Percentiles rank a stretch among this genome's conserved stretches.
Conservation (phyloP, 345 rosid genomes). For the Punica granatum region DNA sequence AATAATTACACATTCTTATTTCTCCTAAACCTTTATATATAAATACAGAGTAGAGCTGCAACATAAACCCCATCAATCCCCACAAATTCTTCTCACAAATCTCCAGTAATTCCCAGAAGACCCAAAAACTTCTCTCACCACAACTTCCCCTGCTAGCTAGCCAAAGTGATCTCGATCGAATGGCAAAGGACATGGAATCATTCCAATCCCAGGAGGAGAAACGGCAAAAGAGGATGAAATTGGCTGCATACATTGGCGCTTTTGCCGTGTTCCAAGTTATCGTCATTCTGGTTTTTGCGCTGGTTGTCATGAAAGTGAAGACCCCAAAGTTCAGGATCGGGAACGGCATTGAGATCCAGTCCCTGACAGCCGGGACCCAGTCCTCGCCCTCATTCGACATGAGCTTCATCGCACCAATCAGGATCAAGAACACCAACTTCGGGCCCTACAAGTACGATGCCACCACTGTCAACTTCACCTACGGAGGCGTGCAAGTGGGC, state of each 20-base stretch:
- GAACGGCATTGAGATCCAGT: not conserved
- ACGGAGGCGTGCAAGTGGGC: not conserved
- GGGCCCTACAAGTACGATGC: slow-evolving; percentile 7
- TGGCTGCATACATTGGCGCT: not conserved
- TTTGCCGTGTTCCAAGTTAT: not conserved
- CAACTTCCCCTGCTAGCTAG: not conserved
- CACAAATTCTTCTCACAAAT: too few species aligned
- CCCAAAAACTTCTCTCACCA: not conserved
- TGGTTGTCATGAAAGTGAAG: slow-evolving; percentile 1
- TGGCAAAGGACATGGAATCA: not conserved
- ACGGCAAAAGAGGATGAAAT: not conserved
- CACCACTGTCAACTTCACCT: slow-evolving; percentile 4
- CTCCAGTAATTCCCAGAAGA: not conserved
- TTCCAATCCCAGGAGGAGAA: not conserved
- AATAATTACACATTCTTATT: too few species aligned
- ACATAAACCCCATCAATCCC: too few species aligned
- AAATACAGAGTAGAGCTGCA: too few species aligned
- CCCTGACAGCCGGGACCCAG: not conserved
- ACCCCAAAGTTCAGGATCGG: slow-evolving; percentile 5
- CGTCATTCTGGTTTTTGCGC: not conserved
- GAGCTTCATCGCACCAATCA: not conserved
- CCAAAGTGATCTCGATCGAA: not conserved
- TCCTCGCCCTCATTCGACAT: slow-evolving; percentile 1
- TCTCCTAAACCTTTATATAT: too few species aligned
- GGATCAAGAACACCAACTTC: slow-evolving; percentile 8